phyloP scores from a whole-genome alignment of 2,329 filamentous ascomycete species.

The Cryphonectria radicalis region DNA sequence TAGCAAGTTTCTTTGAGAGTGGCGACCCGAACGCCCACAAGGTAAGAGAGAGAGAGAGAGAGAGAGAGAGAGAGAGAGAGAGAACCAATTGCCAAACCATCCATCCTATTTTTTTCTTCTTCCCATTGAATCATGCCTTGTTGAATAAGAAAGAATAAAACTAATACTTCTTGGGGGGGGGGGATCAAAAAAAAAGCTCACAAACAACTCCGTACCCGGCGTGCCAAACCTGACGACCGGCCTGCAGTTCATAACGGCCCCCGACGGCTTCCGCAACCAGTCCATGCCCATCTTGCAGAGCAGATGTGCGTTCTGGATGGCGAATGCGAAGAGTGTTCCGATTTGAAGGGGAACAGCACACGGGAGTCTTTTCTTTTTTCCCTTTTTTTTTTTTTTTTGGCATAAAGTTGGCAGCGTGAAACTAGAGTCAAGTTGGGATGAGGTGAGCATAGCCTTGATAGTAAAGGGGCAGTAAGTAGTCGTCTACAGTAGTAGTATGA shows the following conservation, averaged over 20 bases:
- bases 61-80: too few relatives aligned
- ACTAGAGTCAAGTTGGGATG: too few relatives aligned
- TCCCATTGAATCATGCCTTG: too few relatives aligned
- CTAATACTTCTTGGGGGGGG: background rate
- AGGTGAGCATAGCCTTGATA: too few relatives aligned
- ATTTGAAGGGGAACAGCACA: background rate
- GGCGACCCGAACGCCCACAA: slow-evolving; percentile 13
- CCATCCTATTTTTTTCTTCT: too few relatives aligned
- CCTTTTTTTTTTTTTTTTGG: too few relatives aligned
- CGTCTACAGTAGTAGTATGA: too few relatives aligned
- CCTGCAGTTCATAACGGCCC: background rate
- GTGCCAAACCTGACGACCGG: background rate
- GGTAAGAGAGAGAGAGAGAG: background rate
- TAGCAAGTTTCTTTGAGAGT: slow-evolving; percentile 8
- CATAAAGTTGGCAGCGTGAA: background rate
- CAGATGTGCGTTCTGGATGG: slow-evolving; percentile 3
- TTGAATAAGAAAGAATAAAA: too few relatives aligned
- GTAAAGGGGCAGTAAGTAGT: too few relatives aligned
- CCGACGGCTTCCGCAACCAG: background rate
- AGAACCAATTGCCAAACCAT: too few relatives aligned
- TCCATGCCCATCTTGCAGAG: background rate
- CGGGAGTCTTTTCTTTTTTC: background rate
- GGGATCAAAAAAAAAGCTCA: background rate
- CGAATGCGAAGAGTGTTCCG: background rate
- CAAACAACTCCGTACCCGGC: background rate